Percentiles rank a stretch among this genome's conserved stretches.
These are phyloP conservation scores for Furcasterigmium sp. DNA, from an alignment of 2,329 filamentous ascomycete species.

Conservation along the genomic window DNA sequence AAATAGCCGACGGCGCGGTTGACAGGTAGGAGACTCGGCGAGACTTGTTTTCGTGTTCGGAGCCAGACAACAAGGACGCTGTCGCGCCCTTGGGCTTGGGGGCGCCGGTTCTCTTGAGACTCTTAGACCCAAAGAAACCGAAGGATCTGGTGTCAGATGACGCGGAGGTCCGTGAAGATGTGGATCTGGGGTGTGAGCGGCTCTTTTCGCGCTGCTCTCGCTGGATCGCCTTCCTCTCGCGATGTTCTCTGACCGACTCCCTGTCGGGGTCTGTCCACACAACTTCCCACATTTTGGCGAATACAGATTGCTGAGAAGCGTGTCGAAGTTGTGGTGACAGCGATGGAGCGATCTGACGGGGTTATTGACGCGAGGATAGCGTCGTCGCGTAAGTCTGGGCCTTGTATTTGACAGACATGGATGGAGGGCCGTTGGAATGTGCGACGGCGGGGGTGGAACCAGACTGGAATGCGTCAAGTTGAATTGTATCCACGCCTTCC, in stretches of 20 bases:
- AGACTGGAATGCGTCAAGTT: background rate
- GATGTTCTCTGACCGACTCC: constrained; percentile 48
- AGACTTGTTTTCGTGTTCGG: constrained; percentile 9
- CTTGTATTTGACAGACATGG: too few species aligned
- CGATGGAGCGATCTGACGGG: background rate
- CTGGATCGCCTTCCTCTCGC: constrained; percentile 41
- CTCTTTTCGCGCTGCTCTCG: constrained; percentile 26
- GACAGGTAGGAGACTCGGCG: constrained; percentile 2
- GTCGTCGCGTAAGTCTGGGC: background rate
- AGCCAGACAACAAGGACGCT: constrained; percentile 2
- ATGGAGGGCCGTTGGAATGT: too few species aligned
- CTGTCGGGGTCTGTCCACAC: constrained; percentile 51
- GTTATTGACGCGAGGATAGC: background rate
- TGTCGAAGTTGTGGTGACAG: background rate
- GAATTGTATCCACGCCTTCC: background rate
- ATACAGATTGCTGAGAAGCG: background rate
- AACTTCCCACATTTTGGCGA: constrained; percentile 50
- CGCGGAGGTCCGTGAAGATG: constrained; percentile 38
- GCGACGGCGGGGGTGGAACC: background rate
- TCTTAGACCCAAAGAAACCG: constrained; percentile 37
- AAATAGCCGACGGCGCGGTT: background rate
- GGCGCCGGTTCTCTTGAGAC: constrained; percentile 23
- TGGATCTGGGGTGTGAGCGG: constrained; percentile 24
- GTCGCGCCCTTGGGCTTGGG: constrained; percentile 9
- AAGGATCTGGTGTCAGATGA: constrained; percentile 34